Evolutionary conservation across 371 early-diverging fungal species (phyloP).

Genomic region (Gilbertella persicaria): DNA sequence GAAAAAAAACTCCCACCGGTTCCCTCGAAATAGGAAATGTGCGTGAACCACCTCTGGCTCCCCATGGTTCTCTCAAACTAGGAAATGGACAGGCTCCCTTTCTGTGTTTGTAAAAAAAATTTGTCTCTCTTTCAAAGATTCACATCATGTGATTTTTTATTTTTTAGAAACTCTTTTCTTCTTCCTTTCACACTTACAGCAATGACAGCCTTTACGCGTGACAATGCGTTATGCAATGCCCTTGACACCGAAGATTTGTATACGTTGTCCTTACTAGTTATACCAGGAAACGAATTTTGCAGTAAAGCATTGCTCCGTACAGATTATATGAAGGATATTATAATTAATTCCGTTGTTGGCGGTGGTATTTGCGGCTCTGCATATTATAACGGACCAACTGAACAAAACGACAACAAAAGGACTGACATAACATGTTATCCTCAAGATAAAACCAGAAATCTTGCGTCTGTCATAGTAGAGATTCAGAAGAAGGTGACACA

Average conservation of each 20-base stretch:
- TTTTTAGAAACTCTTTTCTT: background rate
- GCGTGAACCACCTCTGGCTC: no score
- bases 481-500: conserved; percentile 9
- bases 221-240: conserved; percentile 8
- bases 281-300: conserved; percentile 11
- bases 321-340: conserved; percentile 11
- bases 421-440: background rate
- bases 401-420: background rate
- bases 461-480: conserved; percentile 1
- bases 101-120: no score
- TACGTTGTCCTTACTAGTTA: conserved; percentile 15
- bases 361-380: conserved; percentile 12
- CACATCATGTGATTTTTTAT: conserved; percentile 3
- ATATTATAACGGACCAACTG: background rate
- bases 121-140: background rate
- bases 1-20: no score
- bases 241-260: conserved; percentile 14
- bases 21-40: no score
- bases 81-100: no score
- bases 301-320: conserved; percentile 14
- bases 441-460: background rate
- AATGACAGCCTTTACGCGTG: conserved; percentile 13
- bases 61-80: no score
- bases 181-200: conserved; percentile 17
- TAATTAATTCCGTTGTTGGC: conserved; percentile 8